Conservation (phyloP, 345 rosid genomes). For the Euphorbia lathyris region DNA sequence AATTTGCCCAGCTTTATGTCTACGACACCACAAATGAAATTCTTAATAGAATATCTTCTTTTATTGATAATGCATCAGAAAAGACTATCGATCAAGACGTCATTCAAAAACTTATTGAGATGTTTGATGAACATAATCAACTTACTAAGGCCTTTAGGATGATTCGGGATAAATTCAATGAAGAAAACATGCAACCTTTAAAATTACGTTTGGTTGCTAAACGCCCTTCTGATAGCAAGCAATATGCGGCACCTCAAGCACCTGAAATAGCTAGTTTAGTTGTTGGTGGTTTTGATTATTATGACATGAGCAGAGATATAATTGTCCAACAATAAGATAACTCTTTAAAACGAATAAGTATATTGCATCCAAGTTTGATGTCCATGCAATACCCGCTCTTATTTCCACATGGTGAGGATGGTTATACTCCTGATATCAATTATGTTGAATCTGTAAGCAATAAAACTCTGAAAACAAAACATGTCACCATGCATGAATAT, state of each 20-base stretch:
- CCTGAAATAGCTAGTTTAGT: neutral
- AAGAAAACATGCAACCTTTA: neutral
- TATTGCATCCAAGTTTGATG: neutral
- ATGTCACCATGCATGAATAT: neutral
- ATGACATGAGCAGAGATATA: neutral
- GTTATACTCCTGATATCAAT: neutral
- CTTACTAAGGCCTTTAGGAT: neutral
- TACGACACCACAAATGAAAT: neutral
- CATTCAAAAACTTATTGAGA: neutral
- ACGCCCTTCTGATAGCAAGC: neutral
- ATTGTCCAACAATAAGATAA: neutral
- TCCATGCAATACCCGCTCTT: neutral
- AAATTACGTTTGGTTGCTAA: neutral
- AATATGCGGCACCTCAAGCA: neutral
- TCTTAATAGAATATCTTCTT: neutral
- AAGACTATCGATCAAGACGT: neutral
- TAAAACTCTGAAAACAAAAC: neutral
- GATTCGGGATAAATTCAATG: neutral
- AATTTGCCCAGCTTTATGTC: neutral
- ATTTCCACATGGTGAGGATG: neutral
- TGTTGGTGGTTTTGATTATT: neutral
- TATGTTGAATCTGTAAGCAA: neutral
- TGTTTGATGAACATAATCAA: neutral
- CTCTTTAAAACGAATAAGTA: neutral
- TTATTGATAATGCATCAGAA: neutral